Conservation (phyloP, 345 rosid genomes). For the Eucalyptus brandiana region DNA sequence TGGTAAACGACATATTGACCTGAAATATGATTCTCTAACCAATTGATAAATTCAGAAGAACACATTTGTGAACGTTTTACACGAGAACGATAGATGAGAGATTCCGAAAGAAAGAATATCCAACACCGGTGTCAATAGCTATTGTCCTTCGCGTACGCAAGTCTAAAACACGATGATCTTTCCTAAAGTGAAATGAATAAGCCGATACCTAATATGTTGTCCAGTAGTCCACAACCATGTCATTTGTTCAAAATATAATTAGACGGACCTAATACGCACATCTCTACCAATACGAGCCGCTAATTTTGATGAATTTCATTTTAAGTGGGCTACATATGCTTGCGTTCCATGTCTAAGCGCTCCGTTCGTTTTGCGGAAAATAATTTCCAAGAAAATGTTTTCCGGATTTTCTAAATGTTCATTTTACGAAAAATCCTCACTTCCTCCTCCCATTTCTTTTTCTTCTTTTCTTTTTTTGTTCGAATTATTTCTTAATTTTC, state of each 20-base stretch:
- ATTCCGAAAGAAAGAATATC: background rate
- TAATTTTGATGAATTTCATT: no score
- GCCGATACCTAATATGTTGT: background rate
- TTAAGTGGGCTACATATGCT: no score
- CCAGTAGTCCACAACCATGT: background rate
- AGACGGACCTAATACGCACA: background rate
- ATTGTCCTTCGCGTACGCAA: background rate
- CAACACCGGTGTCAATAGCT: background rate
- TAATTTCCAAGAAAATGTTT: no score
- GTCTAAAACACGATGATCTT: background rate
- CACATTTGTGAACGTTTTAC: background rate
- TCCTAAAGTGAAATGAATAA: background rate
- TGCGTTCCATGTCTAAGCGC: no score
- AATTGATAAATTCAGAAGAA: background rate
- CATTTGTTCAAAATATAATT: background rate
- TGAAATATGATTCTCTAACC: background rate
- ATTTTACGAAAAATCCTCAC: no score
- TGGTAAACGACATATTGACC: background rate
- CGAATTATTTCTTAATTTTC: no score
- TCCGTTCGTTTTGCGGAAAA: rapidly evolving
- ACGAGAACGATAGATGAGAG: background rate
- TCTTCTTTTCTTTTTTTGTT: no score
- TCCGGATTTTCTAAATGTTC: rapidly evolving
- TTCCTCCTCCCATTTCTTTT: no score
- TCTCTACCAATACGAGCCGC: no score